Conservation (phyloP, 1,139 yeast genomes). For the Scheffersomyces segobiensis region DNA sequence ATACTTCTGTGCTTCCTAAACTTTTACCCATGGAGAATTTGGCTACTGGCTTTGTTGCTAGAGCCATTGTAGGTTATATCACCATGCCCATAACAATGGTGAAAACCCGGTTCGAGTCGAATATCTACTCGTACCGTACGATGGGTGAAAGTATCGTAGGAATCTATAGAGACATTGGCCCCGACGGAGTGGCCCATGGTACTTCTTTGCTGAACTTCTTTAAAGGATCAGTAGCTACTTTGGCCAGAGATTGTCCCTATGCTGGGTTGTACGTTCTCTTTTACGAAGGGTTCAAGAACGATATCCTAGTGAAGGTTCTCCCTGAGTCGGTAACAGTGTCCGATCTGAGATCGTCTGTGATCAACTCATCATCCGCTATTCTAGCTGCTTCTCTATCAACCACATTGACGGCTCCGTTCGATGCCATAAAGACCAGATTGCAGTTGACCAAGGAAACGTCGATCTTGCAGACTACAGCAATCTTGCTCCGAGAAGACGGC, state of each 20-base stretch:
- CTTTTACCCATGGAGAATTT: conserved; percentile 71
- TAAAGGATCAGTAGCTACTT: conserved; percentile 84
- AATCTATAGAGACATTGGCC: conserved; percentile 52
- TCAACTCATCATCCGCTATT: conserved; percentile 73
- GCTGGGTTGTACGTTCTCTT: conserved; percentile 89
- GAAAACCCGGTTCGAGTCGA: conserved; percentile 85
- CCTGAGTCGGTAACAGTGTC: conserved; percentile 16
- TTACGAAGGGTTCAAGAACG: conserved; percentile 71
- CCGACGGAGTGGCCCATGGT: conserved; percentile 2
- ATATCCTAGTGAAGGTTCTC: conserved; percentile 11
- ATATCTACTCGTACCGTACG: conserved; percentile 68
- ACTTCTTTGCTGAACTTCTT: conserved; percentile 61
- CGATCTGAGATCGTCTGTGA: conserved; percentile 46
- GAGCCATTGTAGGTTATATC: conserved; percentile 79
- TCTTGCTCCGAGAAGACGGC: conserved; percentile 53
- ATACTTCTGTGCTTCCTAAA: conserved; percentile 58
- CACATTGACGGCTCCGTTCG: conserved; percentile 90
- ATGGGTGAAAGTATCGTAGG: conserved; percentile 61
- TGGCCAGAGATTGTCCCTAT: conserved; percentile 91
- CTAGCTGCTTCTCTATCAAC: conserved; percentile 80
- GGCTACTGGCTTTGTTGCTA: conserved; percentile 71
- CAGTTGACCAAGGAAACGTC: conserved; percentile 49
- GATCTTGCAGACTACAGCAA: conserved; percentile 28
- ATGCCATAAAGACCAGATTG: conserved; percentile 88
- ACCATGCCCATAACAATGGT: conserved; percentile 99